Conservation (phyloP, 2,329 filamentous ascomycete genomes). For the Chlorencoelia australis region DNA sequence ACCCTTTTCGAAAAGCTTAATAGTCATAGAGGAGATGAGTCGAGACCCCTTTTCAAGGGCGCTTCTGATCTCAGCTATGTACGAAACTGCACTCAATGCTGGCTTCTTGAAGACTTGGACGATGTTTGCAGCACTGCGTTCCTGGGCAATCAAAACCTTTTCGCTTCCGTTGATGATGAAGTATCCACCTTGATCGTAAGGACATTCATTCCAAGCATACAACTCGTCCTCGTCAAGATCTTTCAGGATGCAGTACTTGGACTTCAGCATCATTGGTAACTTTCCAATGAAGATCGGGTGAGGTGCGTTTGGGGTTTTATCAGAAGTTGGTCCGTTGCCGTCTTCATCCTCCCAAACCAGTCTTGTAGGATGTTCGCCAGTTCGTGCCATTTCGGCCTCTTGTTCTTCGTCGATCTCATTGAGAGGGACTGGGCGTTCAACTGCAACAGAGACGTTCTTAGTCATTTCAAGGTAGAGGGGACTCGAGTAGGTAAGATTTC, state of each 20-base stretch:
- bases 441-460: conserved; percentile 73
- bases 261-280: conserved; percentile 96
- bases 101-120: conserved; percentile 99
- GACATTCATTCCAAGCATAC: conserved; percentile 90
- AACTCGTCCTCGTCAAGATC: conserved; percentile 76
- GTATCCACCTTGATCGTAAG: conserved; percentile 96
- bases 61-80: conserved; percentile 91
- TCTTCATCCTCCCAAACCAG: conserved; percentile 50
- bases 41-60: conserved; percentile 93
- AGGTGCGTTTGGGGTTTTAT: conserved; percentile 38
- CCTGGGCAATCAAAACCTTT: conserved; percentile 96
- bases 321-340: conserved; percentile 28
- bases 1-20: conserved; percentile 84
- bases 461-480: conserved; percentile 84
- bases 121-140: conserved; percentile 95
- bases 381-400: conserved; percentile 42
- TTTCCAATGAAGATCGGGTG: conserved; percentile 79
- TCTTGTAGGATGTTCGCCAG: conserved; percentile 47
- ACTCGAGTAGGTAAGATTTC: conserved; percentile 91
- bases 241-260: conserved; percentile 84
- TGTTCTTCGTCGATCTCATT: conserved; percentile 61
- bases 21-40: conserved; percentile 82
- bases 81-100: conserved; percentile 80
- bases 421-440: conserved; percentile 59
- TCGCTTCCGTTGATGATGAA: conserved; percentile 99